phyloP scores from a whole-genome alignment of 371 early-diverging fungal species.

The Rhizopus sp. region DNA sequence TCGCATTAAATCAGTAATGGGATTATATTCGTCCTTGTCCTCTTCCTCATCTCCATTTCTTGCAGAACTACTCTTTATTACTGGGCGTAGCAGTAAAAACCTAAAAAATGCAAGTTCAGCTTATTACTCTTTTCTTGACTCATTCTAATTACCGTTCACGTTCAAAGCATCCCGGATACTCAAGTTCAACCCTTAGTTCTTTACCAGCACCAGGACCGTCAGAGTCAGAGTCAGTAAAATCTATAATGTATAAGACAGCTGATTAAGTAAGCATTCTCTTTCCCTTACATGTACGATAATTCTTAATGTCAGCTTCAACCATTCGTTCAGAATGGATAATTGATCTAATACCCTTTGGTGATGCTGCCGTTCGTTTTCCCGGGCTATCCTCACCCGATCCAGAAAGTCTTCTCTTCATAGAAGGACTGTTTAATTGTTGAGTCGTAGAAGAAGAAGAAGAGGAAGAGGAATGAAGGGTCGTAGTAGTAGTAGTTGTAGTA shows the following conservation, averaged over 20 bases:
- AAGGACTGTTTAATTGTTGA: neutral
- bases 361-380: constrained; percentile 21
- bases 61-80: constrained; percentile 27
- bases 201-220: constrained; percentile 19
- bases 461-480: neutral
- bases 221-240: constrained; percentile 24
- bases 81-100: constrained; percentile 43
- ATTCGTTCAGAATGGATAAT: constrained; percentile 58
- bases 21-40: constrained; percentile 79
- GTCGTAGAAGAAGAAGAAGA: neutral
- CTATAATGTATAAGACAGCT: constrained; percentile 3
- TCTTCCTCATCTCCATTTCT: constrained; percentile 38
- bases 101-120: constrained; percentile 14
- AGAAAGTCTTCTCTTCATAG: constrained; percentile 19
- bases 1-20: constrained; percentile 74
- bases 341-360: constrained; percentile 18
- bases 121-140: neutral
- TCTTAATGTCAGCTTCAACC: constrained; percentile 40
- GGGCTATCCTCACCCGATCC: constrained; percentile 10
- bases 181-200: constrained; percentile 22
- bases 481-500: constrained; percentile 4
- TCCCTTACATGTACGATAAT: constrained; percentile 53
- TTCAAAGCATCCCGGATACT: constrained; percentile 29
- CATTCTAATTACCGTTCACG: constrained; percentile 25
- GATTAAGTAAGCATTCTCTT: neutral